Conservation (phyloP, 441 rosid species). For the Populus hybrid region DNA sequence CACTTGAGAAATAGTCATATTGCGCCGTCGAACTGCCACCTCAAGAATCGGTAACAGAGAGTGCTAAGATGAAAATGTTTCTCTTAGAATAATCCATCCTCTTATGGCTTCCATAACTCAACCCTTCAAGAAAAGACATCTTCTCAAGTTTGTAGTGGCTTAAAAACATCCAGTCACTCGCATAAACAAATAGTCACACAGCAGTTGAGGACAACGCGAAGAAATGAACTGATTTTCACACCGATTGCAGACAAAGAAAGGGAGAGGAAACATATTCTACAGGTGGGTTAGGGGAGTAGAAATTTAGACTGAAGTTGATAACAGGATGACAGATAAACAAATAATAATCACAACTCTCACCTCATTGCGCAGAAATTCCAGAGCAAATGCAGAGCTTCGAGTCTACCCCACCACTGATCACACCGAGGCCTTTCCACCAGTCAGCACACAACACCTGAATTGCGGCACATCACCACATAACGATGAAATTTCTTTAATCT, state of each 20-base stretch:
- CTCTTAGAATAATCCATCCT: neutral
- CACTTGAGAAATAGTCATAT: neutral
- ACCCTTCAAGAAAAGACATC: neutral
- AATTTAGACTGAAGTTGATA: neutral
- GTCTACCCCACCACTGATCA: conserved; percentile 91
- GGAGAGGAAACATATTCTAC: neutral
- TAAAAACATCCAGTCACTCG: neutral
- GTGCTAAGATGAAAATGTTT: neutral
- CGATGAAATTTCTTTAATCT: neutral
- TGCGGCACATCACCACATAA: conserved; percentile 7
- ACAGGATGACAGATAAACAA: neutral
- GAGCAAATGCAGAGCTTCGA: conserved; percentile 72
- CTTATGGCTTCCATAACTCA: neutral
- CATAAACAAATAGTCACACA: neutral
- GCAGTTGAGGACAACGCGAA: neutral
- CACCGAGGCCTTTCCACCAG: conserved; percentile 90
- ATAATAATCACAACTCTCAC: conserved; percentile 22
- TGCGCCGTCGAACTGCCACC: neutral
- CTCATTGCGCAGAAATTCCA: conserved; percentile 54
- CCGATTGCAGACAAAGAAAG: neutral
- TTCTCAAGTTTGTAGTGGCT: neutral
- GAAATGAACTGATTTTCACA: neutral
- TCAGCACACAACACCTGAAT: conserved; percentile 78
- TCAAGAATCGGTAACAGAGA: neutral
- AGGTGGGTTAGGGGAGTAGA: neutral